These are phyloP conservation scores for Anthracocystis walkeri DNA, from an alignment of 1,284 basidiomycete species.

Conservation along the genomic window DNA sequence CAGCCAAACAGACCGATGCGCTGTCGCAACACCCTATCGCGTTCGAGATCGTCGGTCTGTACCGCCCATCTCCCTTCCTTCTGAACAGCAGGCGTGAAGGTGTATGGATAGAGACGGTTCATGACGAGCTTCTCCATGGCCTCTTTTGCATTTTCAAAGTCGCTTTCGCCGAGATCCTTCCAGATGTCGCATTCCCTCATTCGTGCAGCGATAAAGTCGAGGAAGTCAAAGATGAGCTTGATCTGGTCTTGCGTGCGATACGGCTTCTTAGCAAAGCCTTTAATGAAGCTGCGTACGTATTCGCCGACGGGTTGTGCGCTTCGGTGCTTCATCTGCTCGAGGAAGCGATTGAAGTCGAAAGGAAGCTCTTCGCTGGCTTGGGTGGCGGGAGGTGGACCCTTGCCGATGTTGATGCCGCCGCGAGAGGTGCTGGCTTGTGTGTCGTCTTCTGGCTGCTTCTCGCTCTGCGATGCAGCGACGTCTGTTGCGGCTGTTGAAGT, in stretches of 20 bases:
- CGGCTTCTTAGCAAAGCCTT: slow-evolving; percentile 67
- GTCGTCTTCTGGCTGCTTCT: background rate
- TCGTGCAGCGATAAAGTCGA: slow-evolving; percentile 66
- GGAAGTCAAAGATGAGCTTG: slow-evolving; percentile 69
- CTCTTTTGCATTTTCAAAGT: slow-evolving; percentile 97
- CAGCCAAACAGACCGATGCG: slow-evolving; percentile 91
- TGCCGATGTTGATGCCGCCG: slow-evolving; percentile 54
- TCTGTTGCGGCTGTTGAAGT: background rate
- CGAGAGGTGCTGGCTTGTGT: slow-evolving; percentile 8
- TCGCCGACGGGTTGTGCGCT: slow-evolving; percentile 67
- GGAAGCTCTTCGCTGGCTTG: slow-evolving; percentile 61
- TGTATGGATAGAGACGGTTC: slow-evolving; percentile 84
- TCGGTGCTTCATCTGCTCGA: slow-evolving; percentile 68
- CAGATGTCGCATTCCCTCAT: slow-evolving; percentile 65
- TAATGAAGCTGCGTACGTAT: slow-evolving; percentile 68
- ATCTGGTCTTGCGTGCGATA: slow-evolving; percentile 67
- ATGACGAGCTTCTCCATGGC: slow-evolving; percentile 99
- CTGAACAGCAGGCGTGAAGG: slow-evolving; percentile 66
- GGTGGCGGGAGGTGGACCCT: slow-evolving; percentile 56
- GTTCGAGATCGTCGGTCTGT: slow-evolving; percentile 91
- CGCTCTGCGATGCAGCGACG: background rate
- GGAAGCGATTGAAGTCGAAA: slow-evolving; percentile 68
- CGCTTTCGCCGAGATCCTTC: slow-evolving; percentile 74
- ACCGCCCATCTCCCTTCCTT: slow-evolving; percentile 66
- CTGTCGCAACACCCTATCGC: slow-evolving; percentile 88